Evolutionary conservation across 192 early-diverging fungal genomes (phyloP), one percentile per base, ranked within the genome.

Genomic region (Coemansia sp.): DNA sequence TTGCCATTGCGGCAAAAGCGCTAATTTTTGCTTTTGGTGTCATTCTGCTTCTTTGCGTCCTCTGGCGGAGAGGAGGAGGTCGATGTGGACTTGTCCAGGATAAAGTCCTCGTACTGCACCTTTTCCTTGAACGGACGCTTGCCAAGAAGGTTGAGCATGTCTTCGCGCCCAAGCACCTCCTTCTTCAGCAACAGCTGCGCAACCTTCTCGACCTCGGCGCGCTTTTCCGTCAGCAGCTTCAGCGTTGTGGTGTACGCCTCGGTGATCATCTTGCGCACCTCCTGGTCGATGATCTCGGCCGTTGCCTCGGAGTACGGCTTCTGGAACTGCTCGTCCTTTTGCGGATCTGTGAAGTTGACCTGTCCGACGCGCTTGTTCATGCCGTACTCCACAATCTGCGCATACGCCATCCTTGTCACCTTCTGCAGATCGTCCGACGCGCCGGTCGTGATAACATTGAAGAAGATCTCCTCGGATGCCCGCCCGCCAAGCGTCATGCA

Each of bases 251-350:
- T 74, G 79, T 95, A 97, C 0, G 96, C 95, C 4, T 78, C 63
- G 48, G 83, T 76, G 46, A 99, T 89, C 68, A 96, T 86, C 28
- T 85, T 84, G 39, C 96, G 87, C 21, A 92, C 97, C 74, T 98
- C 95, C 61, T 92, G 88, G 72, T 99, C 97, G 66, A 99, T 99
- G 59, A 99, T 69, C 60, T 86, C 81, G 37, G 90, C 96, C 0
- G 97, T 99, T 61, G 92, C 87, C 75, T 99, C 97, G 52, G 92
- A 93, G 77, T 94, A 99, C 15, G 96, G 96, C 80, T 99, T 99
- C 63, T 90, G 89, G 85, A 96, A 96, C 67, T 86, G 84, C 65
- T 92, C 88, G 57, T 70, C 67, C 42, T 90, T 83, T 59, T 90
- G 84, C 39, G 86, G 82, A 59, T 88, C 86, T 1, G 86, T 81